Conservation (phyloP, 805 yeast species). For the Brettanomyces nanus region DNA sequence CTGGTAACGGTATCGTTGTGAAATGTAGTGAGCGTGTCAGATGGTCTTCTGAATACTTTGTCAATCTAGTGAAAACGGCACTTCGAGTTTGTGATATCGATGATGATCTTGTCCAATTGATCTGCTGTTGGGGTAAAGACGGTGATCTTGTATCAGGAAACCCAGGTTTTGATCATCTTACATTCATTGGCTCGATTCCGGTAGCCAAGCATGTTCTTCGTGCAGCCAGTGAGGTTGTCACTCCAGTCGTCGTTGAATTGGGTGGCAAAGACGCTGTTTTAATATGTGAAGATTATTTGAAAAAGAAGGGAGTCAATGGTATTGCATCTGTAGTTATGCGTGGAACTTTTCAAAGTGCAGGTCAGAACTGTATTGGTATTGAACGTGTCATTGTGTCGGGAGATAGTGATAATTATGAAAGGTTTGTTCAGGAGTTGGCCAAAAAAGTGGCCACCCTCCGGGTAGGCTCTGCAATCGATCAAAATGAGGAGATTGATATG, state of each 20-base stretch:
- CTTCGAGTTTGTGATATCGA: slow-evolving; percentile 66
- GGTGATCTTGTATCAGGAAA: slow-evolving; percentile 85
- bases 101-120: slow-evolving; percentile 78
- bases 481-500: slow-evolving; percentile 83
- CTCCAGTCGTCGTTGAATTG: slow-evolving; percentile 91
- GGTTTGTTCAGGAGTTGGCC: slow-evolving; percentile 47
- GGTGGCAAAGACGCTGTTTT: slow-evolving; percentile 96
- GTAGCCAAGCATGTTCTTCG: slow-evolving; percentile 83
- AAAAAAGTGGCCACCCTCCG: slow-evolving; percentile 55
- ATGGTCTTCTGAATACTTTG: slow-evolving; percentile 84
- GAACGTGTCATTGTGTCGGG: slow-evolving; percentile 86
- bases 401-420: slow-evolving; percentile 46
- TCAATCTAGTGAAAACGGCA: slow-evolving; percentile 63
- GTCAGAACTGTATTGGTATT: slow-evolving; percentile 97
- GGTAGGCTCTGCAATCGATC: slow-evolving; percentile 88
- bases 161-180: slow-evolving; percentile 74
- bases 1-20: slow-evolving; percentile 86
- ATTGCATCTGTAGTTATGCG: slow-evolving; percentile 80
- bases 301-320: slow-evolving; percentile 33
- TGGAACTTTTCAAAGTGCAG: slow-evolving; percentile 95
- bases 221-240: slow-evolving; percentile 78
- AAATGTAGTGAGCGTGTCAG: slow-evolving; percentile 95
- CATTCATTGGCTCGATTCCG: slow-evolving; percentile 93
- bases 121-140: slow-evolving; percentile 76
- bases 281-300: slow-evolving; percentile 72